A percentile compares a stretch with the other conserved stretches of the same genome.
Evolutionary conservation across 2,329 filamentous ascomycete genomes (phyloP).

Genomic region (Aspergillus caelatus): DNA sequence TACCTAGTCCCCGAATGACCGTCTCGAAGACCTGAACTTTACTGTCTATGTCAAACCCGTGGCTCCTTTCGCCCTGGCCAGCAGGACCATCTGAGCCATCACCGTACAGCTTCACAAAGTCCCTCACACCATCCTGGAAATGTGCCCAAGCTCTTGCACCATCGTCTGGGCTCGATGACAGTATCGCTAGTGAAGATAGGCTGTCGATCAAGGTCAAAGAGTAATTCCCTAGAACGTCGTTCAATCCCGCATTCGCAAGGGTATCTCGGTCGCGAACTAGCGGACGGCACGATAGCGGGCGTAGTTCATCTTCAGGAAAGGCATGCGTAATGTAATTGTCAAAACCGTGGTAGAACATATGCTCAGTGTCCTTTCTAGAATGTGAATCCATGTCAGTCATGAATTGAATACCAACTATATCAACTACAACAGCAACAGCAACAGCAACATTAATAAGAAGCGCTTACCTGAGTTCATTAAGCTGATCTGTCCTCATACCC

Average conservation of each 20-base stretch:
- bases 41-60: slow-evolving; percentile 91
- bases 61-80: slow-evolving; percentile 71
- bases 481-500: slow-evolving; percentile 39
- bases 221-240: slow-evolving; percentile 96
- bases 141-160: slow-evolving; percentile 66
- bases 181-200: slow-evolving; percentile 87
- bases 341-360: slow-evolving; percentile 97
- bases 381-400: neutral
- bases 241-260: slow-evolving; percentile 79
- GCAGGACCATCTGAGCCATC: slow-evolving; percentile 72
- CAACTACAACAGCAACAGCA: neutral
- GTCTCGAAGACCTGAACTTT: slow-evolving; percentile 99
- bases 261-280: slow-evolving; percentile 81
- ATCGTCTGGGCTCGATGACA: slow-evolving; percentile 67
- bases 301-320: slow-evolving; percentile 94
- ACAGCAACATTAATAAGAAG: neutral
- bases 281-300: slow-evolving; percentile 80
- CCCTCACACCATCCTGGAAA: slow-evolving; percentile 79
- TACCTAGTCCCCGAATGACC: slow-evolving; percentile 76
- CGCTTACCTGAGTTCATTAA: slow-evolving; percentile 40
- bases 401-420: neutral
- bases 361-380: slow-evolving; percentile 49
- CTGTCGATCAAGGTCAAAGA: slow-evolving; percentile 95
- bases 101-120: slow-evolving; percentile 80
- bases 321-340: slow-evolving; percentile 92